Conservation (phyloP, 805 yeast species). For the Metschnikowia henanensis region DNA sequence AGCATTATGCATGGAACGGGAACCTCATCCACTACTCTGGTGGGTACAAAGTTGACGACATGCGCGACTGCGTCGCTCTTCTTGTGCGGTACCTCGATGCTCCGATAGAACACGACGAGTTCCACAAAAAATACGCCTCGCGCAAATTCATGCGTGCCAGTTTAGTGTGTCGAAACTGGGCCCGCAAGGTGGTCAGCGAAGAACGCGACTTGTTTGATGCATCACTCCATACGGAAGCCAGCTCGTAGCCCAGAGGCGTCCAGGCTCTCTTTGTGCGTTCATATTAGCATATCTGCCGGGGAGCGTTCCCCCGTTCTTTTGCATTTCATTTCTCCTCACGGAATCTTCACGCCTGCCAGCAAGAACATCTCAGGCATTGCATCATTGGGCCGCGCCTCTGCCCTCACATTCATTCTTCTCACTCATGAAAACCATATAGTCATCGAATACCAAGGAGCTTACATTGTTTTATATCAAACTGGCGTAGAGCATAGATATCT, state of each 20-base stretch:
- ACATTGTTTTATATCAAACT: too few relatives aligned
- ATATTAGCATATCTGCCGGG: not conserved
- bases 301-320: not conserved
- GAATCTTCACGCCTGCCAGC: not conserved
- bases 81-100: conserved; percentile 74
- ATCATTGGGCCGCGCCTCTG: not conserved
- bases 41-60: conserved; percentile 73
- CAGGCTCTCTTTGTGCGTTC: not conserved
- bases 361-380: not conserved
- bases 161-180: conserved; percentile 81
- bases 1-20: conserved; percentile 72
- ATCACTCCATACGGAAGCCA: conserved; percentile 15
- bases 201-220: conserved; percentile 41
- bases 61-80: conserved; percentile 70
- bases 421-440: too few relatives aligned
- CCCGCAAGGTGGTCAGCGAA: conserved; percentile 55
- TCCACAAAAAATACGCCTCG: conserved; percentile 89
- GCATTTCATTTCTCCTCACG: too few relatives aligned
- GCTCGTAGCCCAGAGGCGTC: not conserved
- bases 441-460: too few relatives aligned
- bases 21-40: conserved; percentile 91
- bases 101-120: conserved; percentile 88
- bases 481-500: too few relatives aligned
- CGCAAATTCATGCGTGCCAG: conserved; percentile 87
- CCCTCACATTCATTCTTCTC: not conserved